phyloP scores from a whole-genome alignment of 305 asterid genomes.

The Fraxinus albicans region DNA sequence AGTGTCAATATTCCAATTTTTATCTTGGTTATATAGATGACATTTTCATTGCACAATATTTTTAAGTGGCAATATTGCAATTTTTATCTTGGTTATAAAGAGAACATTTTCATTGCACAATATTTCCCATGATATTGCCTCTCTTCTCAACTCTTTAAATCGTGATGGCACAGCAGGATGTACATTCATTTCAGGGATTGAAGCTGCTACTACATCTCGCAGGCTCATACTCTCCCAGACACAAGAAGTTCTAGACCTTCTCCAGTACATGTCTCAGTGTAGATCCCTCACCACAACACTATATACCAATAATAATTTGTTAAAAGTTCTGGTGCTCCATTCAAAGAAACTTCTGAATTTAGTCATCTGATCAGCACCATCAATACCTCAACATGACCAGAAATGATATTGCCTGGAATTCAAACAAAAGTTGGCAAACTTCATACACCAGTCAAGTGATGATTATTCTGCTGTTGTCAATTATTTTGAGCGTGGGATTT shows the following conservation, averaged over 20 bases:
- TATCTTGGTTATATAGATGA: neutral
- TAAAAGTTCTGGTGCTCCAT: neutral
- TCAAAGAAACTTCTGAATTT: neutral
- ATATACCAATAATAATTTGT: neutral
- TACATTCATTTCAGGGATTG: neutral
- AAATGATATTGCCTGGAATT: neutral
- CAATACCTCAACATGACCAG: neutral
- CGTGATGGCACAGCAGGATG: neutral
- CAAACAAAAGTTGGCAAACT: neutral
- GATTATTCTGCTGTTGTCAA: neutral
- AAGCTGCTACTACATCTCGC: neutral
- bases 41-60: neutral
- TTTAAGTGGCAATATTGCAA: neutral
- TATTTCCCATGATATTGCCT: neutral
- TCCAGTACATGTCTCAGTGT: neutral
- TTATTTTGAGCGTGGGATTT: neutral
- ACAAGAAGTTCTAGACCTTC: neutral
- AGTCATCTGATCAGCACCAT: neutral
- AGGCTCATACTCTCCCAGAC: neutral
- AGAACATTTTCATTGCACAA: neutral
- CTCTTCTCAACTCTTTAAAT: neutral
- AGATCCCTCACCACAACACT: neutral
- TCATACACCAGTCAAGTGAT: neutral
- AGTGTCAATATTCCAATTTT: neutral
- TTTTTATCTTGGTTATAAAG: neutral